Evolutionary conservation across 1,284 basidiomycete species (phyloP).

Genomic region (Phellinidium pouzarii): DNA sequence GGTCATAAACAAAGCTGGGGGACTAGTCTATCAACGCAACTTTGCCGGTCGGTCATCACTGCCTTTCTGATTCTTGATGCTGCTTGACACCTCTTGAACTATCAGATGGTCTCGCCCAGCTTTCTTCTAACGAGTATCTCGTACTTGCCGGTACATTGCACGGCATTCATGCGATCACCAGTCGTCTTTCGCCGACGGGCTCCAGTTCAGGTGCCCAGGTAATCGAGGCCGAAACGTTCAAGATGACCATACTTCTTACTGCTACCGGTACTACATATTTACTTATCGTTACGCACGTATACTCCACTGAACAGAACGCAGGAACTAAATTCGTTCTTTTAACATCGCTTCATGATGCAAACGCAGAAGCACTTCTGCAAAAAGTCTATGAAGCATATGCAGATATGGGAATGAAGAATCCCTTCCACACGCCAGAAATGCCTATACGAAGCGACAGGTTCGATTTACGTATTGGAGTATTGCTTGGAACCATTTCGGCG

Average conservation of each 20-base stretch:
- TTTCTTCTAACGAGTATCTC: conserved; percentile 95
- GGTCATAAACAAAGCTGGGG: conserved; percentile 99
- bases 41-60: conserved; percentile 64
- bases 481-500: conserved; percentile 39
- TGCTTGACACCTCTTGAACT: conserved; percentile 18
- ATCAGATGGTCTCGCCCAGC: conserved; percentile 76
- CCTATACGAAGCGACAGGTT: conserved; percentile 91
- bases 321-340: conserved; percentile 97
- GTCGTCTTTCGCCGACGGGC: conserved; percentile 80
- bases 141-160: conserved; percentile 96
- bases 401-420: conserved; percentile 98
- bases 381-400: conserved; percentile 88
- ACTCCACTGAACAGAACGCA: conserved; percentile 29
- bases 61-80: background rate
- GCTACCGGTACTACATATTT: conserved; percentile 71
- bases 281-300: conserved; percentile 4
- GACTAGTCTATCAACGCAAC: conserved; percentile 89
- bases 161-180: conserved; percentile 97
- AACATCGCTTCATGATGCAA: conserved; percentile 70
- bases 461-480: conserved; percentile 60
- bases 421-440: conserved; percentile 99
- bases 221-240: conserved; percentile 92
- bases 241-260: conserved; percentile 84
- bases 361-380: conserved; percentile 67
- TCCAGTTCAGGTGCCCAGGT: conserved; percentile 84